Evolutionary conservation across 345 rosid species (phyloP).

Genomic region (Gossypium thurberi): DNA sequence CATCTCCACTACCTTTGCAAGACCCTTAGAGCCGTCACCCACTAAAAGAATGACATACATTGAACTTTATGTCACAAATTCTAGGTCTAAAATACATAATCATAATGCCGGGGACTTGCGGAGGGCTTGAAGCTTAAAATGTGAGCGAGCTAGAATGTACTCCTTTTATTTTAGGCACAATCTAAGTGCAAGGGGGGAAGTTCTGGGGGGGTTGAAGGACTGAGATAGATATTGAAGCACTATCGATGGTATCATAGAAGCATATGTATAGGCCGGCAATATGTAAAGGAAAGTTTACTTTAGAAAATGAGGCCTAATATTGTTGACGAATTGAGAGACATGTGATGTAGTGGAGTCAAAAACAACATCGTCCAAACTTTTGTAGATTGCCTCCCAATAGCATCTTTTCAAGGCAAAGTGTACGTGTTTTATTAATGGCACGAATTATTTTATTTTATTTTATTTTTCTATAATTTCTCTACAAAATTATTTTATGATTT

Average conservation of each 20-base stretch:
- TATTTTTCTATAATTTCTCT: too few species aligned
- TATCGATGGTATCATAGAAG: neutral
- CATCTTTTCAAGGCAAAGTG: neutral
- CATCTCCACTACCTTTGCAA: neutral
- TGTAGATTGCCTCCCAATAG: neutral
- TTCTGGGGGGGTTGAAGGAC: neutral
- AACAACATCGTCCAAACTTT: neutral
- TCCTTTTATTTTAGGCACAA: neutral
- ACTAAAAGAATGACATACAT: neutral
- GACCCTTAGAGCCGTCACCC: neutral
- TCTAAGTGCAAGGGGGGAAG: neutral
- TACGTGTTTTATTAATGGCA: neutral
- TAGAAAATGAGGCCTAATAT: neutral
- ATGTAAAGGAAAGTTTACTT: neutral
- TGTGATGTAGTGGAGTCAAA: neutral
- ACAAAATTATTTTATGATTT: too few species aligned
- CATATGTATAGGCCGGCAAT: neutral
- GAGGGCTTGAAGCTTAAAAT: neutral
- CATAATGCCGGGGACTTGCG: neutral
- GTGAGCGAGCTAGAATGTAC: neutral
- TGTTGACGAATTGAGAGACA: neutral
- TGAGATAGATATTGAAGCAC: neutral
- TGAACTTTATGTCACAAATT: neutral
- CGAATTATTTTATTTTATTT: neutral
- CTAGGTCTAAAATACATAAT: neutral